Percentiles rank a stretch among this genome's conserved stretches.
These are phyloP conservation scores for Pythium graminicola DNA, from an alignment of 352 stramenopile species.

Conservation along the genomic window DNA sequence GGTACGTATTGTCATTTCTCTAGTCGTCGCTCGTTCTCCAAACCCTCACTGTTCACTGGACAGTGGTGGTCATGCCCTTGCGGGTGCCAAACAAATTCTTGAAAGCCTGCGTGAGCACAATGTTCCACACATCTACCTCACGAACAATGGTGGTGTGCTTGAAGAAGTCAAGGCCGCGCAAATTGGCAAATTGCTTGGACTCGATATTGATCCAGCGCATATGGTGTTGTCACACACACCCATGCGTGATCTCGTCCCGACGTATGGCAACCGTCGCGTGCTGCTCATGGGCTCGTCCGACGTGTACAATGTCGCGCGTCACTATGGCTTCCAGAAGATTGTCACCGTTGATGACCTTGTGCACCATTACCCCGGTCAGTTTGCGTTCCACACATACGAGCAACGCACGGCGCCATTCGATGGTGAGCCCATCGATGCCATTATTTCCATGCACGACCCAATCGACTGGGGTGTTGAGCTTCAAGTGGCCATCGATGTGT, in stretches of 20 bases:
- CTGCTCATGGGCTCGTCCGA: conserved; percentile 83
- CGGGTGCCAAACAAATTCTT: conserved; percentile 59
- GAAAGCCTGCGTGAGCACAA: conserved; percentile 46
- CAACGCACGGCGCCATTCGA: conserved; percentile 47
- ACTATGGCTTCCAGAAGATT: conserved; percentile 84
- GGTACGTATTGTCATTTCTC: conserved; percentile 29
- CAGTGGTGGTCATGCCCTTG: conserved; percentile 62
- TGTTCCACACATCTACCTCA: conserved; percentile 88
- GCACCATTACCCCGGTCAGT: conserved; percentile 66
- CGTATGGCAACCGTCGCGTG: conserved; percentile 68
- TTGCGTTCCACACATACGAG: conserved; percentile 71
- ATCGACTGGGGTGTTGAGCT: conserved; percentile 86
- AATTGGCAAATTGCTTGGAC: conserved; percentile 52
- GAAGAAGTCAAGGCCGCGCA: conserved; percentile 77
- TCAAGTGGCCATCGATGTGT: conserved; percentile 83
- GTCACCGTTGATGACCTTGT: conserved; percentile 69
- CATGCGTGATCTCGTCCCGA: conserved; percentile 69
- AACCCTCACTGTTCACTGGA: not conserved
- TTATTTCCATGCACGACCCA: conserved; percentile 89
- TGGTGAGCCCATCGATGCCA: conserved; percentile 74
- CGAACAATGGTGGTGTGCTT: conserved; percentile 66
- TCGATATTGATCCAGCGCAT: conserved; percentile 58
- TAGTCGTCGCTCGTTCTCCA: not conserved
- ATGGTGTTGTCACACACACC: conserved; percentile 87
- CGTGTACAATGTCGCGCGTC: conserved; percentile 54